phyloP scores from a whole-genome alignment of 331 rosid genomes.

The Stylosanthes scabra region DNA sequence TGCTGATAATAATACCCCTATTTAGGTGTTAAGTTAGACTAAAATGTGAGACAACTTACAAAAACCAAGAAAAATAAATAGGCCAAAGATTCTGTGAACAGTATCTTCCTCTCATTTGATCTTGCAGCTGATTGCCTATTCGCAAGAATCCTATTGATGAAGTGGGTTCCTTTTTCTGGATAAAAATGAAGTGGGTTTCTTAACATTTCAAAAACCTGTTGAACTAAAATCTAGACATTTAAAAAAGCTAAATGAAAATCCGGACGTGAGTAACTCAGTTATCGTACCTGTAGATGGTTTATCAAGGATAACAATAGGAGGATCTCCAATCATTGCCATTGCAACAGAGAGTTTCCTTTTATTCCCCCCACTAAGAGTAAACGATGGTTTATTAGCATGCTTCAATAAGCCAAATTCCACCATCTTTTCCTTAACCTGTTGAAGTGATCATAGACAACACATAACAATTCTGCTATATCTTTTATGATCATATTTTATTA shows the following conservation, averaged over 20 bases:
- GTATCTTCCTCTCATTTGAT: too few relatives aligned
- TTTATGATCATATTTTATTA: not conserved
- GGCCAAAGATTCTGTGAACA: too few relatives aligned
- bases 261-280: conserved; percentile 5
- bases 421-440: conserved; percentile 85
- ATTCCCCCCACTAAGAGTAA: conserved; percentile 93
- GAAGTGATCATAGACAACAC: conserved; percentile 45
- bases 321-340: conserved; percentile 97
- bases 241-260: conserved; percentile 30
- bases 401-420: conserved; percentile 88
- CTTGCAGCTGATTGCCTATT: too few relatives aligned
- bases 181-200: not conserved
- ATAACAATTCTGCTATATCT: conserved; percentile 21
- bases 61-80: too few relatives aligned
- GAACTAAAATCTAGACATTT: conserved; percentile 18
- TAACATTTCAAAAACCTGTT: conserved; percentile 27
- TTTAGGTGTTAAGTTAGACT: too few relatives aligned
- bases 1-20: too few relatives aligned
- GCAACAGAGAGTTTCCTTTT: conserved; percentile 95
- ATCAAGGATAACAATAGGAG: conserved; percentile 96
- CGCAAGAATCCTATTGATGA: conserved; percentile 1
- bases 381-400: conserved; percentile 88
- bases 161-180: not conserved
- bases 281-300: conserved; percentile 92
- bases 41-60: too few relatives aligned